Conservation (phyloP, 2,329 filamentous ascomycete genomes). For the Claviceps lovelessii region DNA sequence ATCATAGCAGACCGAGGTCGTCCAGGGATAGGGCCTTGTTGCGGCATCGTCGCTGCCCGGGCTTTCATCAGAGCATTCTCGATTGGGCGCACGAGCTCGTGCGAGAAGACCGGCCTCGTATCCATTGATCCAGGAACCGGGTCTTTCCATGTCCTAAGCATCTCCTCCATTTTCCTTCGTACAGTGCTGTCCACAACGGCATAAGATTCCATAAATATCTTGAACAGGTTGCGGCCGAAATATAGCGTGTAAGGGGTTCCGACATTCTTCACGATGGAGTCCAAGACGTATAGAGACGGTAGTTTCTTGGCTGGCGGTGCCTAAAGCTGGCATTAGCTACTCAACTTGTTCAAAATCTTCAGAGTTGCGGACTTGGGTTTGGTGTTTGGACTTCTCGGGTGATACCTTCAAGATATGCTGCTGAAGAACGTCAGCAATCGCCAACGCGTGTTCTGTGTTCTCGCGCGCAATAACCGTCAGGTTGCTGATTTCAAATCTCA, state of each 20-base stretch:
- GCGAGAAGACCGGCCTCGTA: constrained; percentile 78
- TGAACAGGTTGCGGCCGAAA: constrained; percentile 79
- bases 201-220: constrained; percentile 95
- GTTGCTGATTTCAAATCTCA: constrained; percentile 91
- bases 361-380: background rate
- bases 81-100: constrained; percentile 76
- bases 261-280: constrained; percentile 97
- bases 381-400: background rate
- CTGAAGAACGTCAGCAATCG: constrained; percentile 79
- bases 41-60: constrained; percentile 42
- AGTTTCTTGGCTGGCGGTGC: constrained; percentile 78
- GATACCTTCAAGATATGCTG: constrained; percentile 86
- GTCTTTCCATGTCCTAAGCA: constrained; percentile 97
- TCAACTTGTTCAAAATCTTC: background rate
- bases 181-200: constrained; percentile 71
- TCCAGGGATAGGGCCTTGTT: constrained; percentile 31
- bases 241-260: constrained; percentile 95
- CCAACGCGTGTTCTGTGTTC: constrained; percentile 88
- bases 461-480: constrained; percentile 95
- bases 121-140: constrained; percentile 89
- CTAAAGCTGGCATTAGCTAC: constrained; percentile 38
- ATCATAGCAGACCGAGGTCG: constrained; percentile 34
- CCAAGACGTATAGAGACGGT: constrained; percentile 90
- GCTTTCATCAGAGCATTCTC: constrained; percentile 89
- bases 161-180: constrained; percentile 85